A percentile compares a stretch with the other conserved stretches of the same genome.
These are phyloP conservation scores for Pyrenophora tritici-repentis DNA, from an alignment of 2,329 filamentous ascomycete genomes.

Conservation along the genomic window DNA sequence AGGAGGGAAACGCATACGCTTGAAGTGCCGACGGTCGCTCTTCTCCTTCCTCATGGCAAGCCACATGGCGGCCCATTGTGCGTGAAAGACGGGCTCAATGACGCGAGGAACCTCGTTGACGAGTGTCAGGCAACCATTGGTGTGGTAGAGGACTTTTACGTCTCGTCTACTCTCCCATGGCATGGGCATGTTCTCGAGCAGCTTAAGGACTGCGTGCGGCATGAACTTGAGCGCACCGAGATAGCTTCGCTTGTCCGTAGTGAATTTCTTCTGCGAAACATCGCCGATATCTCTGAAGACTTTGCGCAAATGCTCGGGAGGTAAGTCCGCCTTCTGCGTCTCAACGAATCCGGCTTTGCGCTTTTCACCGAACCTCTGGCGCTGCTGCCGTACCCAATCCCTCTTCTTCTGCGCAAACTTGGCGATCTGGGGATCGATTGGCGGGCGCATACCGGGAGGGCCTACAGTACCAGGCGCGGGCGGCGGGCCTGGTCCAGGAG, in stretches of 20 bases:
- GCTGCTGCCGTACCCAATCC: conserved; percentile 92
- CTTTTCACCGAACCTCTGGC: conserved; percentile 95
- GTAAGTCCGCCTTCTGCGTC: conserved; percentile 98
- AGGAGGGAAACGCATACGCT: conserved; percentile 97
- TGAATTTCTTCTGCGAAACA: conserved; percentile 99
- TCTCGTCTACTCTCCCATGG: conserved; percentile 96
- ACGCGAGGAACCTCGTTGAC: conserved; percentile 97
- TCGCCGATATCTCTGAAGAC: conserved; percentile 98
- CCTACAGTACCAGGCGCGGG: conserved; percentile 56
- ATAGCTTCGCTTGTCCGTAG: conserved; percentile 96
- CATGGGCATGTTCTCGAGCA: conserved; percentile 99
- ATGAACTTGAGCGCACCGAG: conserved; percentile 98
- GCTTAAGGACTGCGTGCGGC: conserved; percentile 96
- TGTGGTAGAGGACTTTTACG: conserved; percentile 97
- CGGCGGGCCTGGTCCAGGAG: conserved; percentile 53
- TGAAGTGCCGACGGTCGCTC: conserved; percentile 93
- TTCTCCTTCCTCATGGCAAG: conserved; percentile 97
- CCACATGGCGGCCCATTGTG: conserved; percentile 99
- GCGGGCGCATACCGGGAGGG: conserved; percentile 73
- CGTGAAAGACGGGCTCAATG: conserved; percentile 96
- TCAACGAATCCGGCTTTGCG: conserved; percentile 95
- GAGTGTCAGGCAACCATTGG: conserved; percentile 94
- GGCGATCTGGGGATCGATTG: conserved; percentile 79
- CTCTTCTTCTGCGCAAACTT: conserved; percentile 99
- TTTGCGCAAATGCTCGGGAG: conserved; percentile 95